Evolutionary conservation across 2,329 filamentous ascomycete genomes (phyloP).

Genomic region (Metarhizium sp.): DNA sequence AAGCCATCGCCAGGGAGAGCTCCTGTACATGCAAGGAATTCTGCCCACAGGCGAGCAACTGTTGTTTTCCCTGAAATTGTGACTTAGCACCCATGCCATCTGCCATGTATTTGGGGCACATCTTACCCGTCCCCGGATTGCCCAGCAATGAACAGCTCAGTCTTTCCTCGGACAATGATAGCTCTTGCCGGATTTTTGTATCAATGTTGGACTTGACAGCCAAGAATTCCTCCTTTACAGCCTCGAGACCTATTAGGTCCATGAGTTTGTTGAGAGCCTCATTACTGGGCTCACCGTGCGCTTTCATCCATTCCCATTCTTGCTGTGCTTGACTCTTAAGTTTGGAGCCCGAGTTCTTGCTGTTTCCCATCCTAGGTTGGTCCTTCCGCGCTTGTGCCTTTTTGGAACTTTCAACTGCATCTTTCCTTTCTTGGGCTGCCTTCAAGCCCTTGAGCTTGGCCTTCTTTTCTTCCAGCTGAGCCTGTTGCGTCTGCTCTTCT

Average conservation of each 20-base stretch:
- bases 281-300: slow-evolving; percentile 38
- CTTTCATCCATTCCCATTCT: slow-evolving; percentile 57
- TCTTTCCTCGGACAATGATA: slow-evolving; percentile 46
- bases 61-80: slow-evolving; percentile 52
- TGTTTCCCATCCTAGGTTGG: background rate
- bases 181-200: slow-evolving; percentile 44
- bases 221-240: slow-evolving; percentile 56
- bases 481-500: slow-evolving; percentile 34
- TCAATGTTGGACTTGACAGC: slow-evolving; percentile 55
- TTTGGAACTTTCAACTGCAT: slow-evolving; percentile 8
- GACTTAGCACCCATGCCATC: slow-evolving; percentile 3
- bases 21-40: slow-evolving; percentile 52
- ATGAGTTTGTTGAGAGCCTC: slow-evolving; percentile 53
- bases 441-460: slow-evolving; percentile 35
- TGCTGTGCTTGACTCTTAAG: slow-evolving; percentile 22
- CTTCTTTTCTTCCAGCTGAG: slow-evolving; percentile 33
- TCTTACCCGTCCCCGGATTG: slow-evolving; percentile 63
- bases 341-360: background rate
- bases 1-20: slow-evolving; percentile 52
- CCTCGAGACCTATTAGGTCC: slow-evolving; percentile 61
- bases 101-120: background rate
- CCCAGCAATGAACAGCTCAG: slow-evolving; percentile 57
- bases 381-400: background rate
- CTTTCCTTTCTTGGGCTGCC: slow-evolving; percentile 13
- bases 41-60: slow-evolving; percentile 59